Percentiles rank a stretch among this genome's conserved stretches.
Evolutionary conservation across 1,284 basidiomycete genomes (phyloP).

Genomic region (Ganoderma sp.): DNA sequence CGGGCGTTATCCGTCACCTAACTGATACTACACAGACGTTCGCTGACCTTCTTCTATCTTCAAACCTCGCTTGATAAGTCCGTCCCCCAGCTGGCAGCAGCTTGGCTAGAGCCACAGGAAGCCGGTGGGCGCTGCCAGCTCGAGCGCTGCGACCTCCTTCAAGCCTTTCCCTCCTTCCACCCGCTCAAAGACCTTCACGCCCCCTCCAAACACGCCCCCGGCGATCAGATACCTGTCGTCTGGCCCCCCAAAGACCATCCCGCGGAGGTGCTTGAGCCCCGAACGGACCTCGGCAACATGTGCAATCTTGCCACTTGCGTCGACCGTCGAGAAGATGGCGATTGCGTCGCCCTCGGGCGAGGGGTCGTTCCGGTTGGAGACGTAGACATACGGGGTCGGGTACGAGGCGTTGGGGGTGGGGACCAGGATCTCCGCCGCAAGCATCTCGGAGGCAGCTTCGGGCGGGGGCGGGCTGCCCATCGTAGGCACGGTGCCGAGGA

Average conservation of each 20-base stretch:
- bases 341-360: constrained; percentile 64
- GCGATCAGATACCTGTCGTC: constrained; percentile 44
- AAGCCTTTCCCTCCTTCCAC: constrained; percentile 43
- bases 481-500: constrained; percentile 51
- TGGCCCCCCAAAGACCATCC: constrained; percentile 45
- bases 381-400: constrained; percentile 64
- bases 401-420: constrained; percentile 54
- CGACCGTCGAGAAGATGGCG: constrained; percentile 53
- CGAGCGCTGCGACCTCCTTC: constrained; percentile 40
- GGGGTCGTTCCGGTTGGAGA: constrained; percentile 70
- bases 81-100: constrained; percentile 4
- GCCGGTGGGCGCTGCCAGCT: constrained; percentile 40
- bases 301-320: constrained; percentile 33
- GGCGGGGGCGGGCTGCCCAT: constrained; percentile 49
- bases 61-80: neutral
- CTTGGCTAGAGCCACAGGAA: constrained; percentile 40
- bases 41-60: neutral
- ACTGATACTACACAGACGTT: neutral
- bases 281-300: constrained; percentile 44
- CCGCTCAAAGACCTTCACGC: constrained; percentile 45
- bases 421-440: constrained; percentile 56
- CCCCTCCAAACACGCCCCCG: constrained; percentile 42
- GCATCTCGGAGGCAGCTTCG: constrained; percentile 39
- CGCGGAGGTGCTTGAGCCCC: constrained; percentile 45
- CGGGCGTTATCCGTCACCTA: neutral